A percentile compares a stretch with the other conserved stretches of the same genome.
Evolutionary conservation across 805 yeast species (phyloP).

Genomic region (Kodamaea sagamina): DNA sequence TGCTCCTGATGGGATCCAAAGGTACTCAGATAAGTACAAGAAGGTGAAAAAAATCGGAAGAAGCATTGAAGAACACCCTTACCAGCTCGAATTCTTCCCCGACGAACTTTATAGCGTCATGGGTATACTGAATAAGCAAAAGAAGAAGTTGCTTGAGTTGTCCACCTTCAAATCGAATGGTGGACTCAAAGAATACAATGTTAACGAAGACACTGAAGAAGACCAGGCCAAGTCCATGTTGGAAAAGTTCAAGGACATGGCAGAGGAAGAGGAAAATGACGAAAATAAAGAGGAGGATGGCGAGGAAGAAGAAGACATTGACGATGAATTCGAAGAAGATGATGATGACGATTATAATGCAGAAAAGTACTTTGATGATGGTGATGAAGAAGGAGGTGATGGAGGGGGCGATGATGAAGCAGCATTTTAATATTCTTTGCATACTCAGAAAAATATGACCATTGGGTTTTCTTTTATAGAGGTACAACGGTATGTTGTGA

Average conservation of each 20-base stretch:
- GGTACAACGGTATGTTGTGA: slow-evolving; percentile 1
- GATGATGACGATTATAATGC: slow-evolving; percentile 75
- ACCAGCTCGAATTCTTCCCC: slow-evolving; percentile 70
- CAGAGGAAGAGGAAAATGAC: slow-evolving; percentile 39
- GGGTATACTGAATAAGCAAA: slow-evolving; percentile 60
- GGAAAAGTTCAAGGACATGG: slow-evolving; percentile 44
- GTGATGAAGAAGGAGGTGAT: slow-evolving; percentile 62
- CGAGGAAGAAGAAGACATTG: slow-evolving; percentile 53
- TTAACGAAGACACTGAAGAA: slow-evolving; percentile 31
- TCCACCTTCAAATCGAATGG: slow-evolving; percentile 41
- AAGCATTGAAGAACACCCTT: slow-evolving; percentile 78
- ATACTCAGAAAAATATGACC: neutral
- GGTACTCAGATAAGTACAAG: slow-evolving; percentile 80
- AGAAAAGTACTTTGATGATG: slow-evolving; percentile 74
- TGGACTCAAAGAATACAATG: slow-evolving; percentile 31
- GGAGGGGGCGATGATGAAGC: slow-evolving; percentile 72
- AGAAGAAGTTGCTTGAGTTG: slow-evolving; percentile 47
- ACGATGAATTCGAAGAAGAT: slow-evolving; percentile 70
- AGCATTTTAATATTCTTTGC: slow-evolving; percentile 47
- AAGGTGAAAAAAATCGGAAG: slow-evolving; percentile 69
- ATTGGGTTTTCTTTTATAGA: neutral
- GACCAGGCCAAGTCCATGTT: slow-evolving; percentile 41
- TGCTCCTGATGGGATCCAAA: slow-evolving; percentile 64
- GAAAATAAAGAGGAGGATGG: slow-evolving; percentile 46
- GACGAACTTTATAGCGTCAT: slow-evolving; percentile 71